A percentile compares a stretch with the other conserved stretches of the same genome.
Conservation (phyloP, 2,329 filamentous ascomycete species). For the Trichophyton equinum region DNA sequence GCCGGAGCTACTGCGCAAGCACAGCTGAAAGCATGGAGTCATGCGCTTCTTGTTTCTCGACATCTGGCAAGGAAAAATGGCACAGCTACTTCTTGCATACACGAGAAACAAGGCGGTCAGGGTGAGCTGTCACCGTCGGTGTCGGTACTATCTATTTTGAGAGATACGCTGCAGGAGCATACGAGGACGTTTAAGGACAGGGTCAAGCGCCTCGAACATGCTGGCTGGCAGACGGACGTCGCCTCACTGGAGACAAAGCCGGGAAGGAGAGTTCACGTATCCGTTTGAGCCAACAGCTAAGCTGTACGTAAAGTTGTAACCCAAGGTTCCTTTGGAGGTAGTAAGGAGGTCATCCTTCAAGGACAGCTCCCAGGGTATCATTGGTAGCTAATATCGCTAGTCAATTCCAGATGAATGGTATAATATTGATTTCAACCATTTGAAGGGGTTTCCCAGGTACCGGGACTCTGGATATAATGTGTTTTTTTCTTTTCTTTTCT, state of each 20-base stretch:
- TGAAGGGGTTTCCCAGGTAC: background rate
- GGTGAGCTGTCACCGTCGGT: slow-evolving; percentile 15
- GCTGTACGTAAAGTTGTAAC: too few species aligned
- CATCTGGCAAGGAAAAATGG: background rate
- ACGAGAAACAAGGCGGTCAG: background rate
- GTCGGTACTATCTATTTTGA: slow-evolving; percentile 28
- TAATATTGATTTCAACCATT: background rate
- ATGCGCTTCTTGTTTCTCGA: slow-evolving; percentile 42
- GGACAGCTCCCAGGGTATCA: background rate
- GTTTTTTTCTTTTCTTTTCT: too few species aligned
- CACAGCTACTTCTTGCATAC: background rate
- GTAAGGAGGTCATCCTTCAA: background rate
- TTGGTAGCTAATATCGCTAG: background rate
- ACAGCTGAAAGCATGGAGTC: slow-evolving; percentile 51
- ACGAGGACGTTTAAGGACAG: slow-evolving; percentile 35
- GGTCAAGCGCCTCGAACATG: slow-evolving; percentile 28
- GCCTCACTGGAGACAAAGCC: slow-evolving; percentile 54
- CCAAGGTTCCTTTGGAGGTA: background rate
- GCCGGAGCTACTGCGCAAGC: slow-evolving; percentile 37
- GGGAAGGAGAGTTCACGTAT: slow-evolving; percentile 27
- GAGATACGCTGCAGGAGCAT: slow-evolving; percentile 27
- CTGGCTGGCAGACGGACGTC: slow-evolving; percentile 55
- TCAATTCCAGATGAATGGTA: background rate
- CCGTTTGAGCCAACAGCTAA: background rate
- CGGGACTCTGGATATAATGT: background rate